phyloP scores from a whole-genome alignment of 345 rosid genomes.

The Balakata baccata region DNA sequence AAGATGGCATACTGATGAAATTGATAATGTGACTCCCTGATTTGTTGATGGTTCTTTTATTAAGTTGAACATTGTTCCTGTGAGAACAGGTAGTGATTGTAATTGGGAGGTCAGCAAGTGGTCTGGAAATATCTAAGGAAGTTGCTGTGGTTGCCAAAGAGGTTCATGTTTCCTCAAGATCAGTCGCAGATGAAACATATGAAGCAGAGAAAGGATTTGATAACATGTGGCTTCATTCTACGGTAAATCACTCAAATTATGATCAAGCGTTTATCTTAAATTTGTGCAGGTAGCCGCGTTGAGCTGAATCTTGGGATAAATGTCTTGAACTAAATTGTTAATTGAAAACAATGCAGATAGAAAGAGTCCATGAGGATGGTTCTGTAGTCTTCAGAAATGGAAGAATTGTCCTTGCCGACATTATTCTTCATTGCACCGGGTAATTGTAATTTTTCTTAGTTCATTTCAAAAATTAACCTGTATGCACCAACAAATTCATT shows the following conservation, averaged over 20 bases:
- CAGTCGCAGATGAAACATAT: constrained; percentile 40
- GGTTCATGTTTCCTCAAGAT: constrained; percentile 65
- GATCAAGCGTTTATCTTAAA: no score
- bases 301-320: no score
- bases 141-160: constrained; percentile 60
- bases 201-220: constrained; percentile 36
- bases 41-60: no score
- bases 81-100: constrained; percentile 48
- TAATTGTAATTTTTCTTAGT: constrained; percentile 19
- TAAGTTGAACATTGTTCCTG: no score
- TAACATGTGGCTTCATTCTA: constrained; percentile 67
- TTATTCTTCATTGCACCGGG: constrained; percentile 81
- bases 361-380: constrained; percentile 55
- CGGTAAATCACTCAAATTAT: constrained; percentile 42
- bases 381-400: constrained; percentile 56
- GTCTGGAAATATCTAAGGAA: constrained; percentile 67
- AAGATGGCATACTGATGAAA: no score
- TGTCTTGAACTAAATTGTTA: no score
- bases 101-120: constrained; percentile 65
- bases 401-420: constrained; percentile 41
- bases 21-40: no score
- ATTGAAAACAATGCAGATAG: constrained; percentile 58
- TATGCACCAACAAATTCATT: neutral
- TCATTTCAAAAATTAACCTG: neutral
- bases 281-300: no score